Conservation (phyloP, 2,329 filamentous ascomycete genomes). For the Trichophyton schoenleinii region DNA sequence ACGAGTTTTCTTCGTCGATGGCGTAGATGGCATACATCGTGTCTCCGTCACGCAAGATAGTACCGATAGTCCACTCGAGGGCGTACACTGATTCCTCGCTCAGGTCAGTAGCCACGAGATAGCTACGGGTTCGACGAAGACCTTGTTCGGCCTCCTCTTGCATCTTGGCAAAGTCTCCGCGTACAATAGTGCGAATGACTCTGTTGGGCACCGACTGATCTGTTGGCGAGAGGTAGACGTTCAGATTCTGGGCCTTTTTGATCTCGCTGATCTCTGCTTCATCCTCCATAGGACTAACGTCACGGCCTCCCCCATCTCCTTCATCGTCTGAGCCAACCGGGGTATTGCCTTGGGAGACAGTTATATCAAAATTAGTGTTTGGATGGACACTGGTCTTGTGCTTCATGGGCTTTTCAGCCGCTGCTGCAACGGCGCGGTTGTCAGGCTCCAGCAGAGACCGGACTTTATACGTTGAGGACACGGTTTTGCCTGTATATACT, state of each 20-base stretch:
- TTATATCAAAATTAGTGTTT: constrained; percentile 68
- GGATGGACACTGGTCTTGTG: constrained; percentile 55
- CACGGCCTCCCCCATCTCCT: not conserved
- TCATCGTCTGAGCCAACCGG: constrained; percentile 65
- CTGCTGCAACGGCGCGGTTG: constrained; percentile 50
- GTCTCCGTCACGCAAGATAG: constrained; percentile 84
- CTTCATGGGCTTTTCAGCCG: constrained; percentile 44
- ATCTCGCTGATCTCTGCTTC: constrained; percentile 77
- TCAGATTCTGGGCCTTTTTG: constrained; percentile 72
- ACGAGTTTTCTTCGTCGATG: constrained; percentile 64
- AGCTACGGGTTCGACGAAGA: constrained; percentile 68
- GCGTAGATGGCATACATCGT: constrained; percentile 89
- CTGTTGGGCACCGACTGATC: constrained; percentile 62
- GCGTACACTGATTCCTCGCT: constrained; percentile 92
- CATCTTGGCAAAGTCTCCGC: constrained; percentile 70
- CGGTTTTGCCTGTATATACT: constrained; percentile 36
- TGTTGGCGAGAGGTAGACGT: constrained; percentile 67
- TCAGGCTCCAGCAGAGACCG: constrained; percentile 49
- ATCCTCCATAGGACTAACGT: not conserved
- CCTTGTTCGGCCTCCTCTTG: constrained; percentile 68
- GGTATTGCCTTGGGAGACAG: constrained; percentile 45
- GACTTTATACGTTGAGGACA: constrained; percentile 47
- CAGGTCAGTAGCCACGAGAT: constrained; percentile 88
- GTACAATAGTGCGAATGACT: constrained; percentile 76
- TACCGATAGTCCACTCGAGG: constrained; percentile 94